These are phyloP conservation scores for Pseudogymnoascus sp. DNA, from an alignment of 2,329 filamentous ascomycete genomes.

Conservation along the genomic window DNA sequence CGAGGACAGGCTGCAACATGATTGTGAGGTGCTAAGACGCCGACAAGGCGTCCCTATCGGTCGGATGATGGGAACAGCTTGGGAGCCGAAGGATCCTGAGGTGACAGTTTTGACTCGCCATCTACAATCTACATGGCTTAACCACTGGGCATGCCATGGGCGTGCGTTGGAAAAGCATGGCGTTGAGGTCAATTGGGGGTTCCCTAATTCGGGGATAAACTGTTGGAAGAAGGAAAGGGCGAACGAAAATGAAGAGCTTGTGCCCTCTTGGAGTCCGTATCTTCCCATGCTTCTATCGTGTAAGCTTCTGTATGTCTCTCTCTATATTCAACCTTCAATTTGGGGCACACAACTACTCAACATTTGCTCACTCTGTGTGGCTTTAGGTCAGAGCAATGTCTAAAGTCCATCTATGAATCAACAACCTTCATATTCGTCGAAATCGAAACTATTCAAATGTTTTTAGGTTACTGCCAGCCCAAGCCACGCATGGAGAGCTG, in stretches of 20 bases:
- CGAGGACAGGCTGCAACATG: neutral
- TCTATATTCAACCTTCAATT: neutral
- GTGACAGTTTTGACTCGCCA: neutral
- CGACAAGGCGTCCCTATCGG: neutral
- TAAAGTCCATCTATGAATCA: neutral
- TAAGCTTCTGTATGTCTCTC: neutral
- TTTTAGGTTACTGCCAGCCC: neutral
- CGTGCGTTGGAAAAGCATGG: neutral
- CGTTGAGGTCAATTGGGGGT: neutral
- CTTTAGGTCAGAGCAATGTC: neutral
- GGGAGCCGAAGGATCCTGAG: neutral
- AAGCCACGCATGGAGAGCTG: neutral
- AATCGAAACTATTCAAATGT: neutral
- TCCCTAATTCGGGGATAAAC: accelerated
- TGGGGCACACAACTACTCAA: neutral
- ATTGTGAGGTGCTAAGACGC: neutral
- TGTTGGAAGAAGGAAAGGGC: neutral
- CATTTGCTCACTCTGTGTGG: neutral
- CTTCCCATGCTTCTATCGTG: neutral
- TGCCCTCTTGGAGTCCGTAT: neutral
- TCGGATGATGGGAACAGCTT: neutral
- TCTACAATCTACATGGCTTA: neutral
- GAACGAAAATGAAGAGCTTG: neutral
- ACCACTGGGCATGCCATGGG: neutral
- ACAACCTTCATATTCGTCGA: neutral